Base-by-base conservation (phyloP, 495 filamentous ascomycete genomes). In the Aspergillus indologenus region DNA sequence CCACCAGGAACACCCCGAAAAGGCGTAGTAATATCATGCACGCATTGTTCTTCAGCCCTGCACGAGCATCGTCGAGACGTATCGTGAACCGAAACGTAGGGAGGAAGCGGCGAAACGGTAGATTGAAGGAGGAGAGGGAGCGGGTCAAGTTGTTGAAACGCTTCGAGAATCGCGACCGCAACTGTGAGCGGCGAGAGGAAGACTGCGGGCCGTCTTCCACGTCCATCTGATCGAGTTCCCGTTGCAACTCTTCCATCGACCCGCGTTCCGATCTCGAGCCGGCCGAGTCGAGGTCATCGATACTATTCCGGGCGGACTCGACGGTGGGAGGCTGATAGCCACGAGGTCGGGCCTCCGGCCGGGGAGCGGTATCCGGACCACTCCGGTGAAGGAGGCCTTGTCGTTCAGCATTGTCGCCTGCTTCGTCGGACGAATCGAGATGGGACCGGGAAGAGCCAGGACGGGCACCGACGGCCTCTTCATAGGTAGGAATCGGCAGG, bases 401-500 rank as follows among this genome's bases (percentile, higher is more conserved):
- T 73, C 85, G 76, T 72, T 89, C 85, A 34, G 81, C 75, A 68
- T 85, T 79, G 65, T 82, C 79, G 68, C 80, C 81, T 50, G 77
- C 73, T 63, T 84, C 74, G 49, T 71, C 68, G 12, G 76, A 68
- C 56, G 76, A 67, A 58, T 76, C 81, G 34, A 88, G 80, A 59
- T 87, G 82, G 4, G 85, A 86, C 61, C 83, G 84, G 48, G 84
- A 84, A 44, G 86, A 87, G 43, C 76, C 74, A 18, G 85, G 80
- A 46, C 80, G 82, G 21, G 82, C 85, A 40, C 79, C 82, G 57
- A 75, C 85, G 54, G 94, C 92, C 78, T 98, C 94, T 71, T 97
- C 93, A 80, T 98, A 98, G 43, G 88, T 86, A 9, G 93, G 93
- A 73, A 98, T 96, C 19, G 94, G 92, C 55, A 90, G 81, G 51